Conservation (phyloP, 495 filamentous ascomycete genomes). For the Penicillium coffeae region DNA sequence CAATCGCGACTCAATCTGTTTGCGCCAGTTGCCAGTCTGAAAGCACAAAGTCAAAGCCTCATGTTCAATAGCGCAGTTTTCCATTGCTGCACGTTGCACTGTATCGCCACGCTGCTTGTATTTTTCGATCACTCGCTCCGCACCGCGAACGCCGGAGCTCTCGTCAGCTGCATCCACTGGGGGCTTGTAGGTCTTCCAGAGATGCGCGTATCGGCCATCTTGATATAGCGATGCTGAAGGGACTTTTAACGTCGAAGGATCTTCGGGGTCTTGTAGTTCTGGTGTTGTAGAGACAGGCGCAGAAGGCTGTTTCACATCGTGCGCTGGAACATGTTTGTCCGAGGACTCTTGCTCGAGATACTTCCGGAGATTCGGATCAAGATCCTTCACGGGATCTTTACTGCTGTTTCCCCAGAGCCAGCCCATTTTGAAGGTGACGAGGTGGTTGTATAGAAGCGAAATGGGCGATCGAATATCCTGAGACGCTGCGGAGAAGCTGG, state of each 20-base stretch:
- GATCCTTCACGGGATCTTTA: slow-evolving; percentile 71
- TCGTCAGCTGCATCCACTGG: slow-evolving; percentile 53
- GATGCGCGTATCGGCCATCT: slow-evolving; percentile 88
- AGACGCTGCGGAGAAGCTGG: slow-evolving; percentile 28
- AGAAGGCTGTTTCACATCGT: slow-evolving; percentile 21
- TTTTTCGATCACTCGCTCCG: slow-evolving; percentile 71
- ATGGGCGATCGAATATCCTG: not conserved
- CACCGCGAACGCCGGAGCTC: slow-evolving; percentile 48
- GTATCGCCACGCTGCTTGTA: slow-evolving; percentile 76
- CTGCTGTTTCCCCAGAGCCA: slow-evolving; percentile 63
- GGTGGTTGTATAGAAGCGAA: too few relatives aligned
- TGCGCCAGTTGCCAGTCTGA: slow-evolving; percentile 52
- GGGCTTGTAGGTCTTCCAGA: slow-evolving; percentile 86
- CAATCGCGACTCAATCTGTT: slow-evolving; percentile 47
- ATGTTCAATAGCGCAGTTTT: slow-evolving; percentile 91
- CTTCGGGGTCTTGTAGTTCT: slow-evolving; percentile 4
- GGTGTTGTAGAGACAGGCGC: slow-evolving; percentile 16
- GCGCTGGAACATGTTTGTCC: slow-evolving; percentile 60
- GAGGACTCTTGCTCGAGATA: slow-evolving; percentile 83
- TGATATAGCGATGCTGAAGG: slow-evolving; percentile 57
- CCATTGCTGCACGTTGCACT: slow-evolving; percentile 78
- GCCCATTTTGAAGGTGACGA: slow-evolving; percentile 52
- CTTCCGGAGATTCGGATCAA: slow-evolving; percentile 79
- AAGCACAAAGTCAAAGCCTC: slow-evolving; percentile 72
- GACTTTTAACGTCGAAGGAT: slow-evolving; percentile 44